Base-by-base conservation (phyloP, 2,329 filamentous ascomycete species). In the Diaporthe citrichinensis region DNA sequence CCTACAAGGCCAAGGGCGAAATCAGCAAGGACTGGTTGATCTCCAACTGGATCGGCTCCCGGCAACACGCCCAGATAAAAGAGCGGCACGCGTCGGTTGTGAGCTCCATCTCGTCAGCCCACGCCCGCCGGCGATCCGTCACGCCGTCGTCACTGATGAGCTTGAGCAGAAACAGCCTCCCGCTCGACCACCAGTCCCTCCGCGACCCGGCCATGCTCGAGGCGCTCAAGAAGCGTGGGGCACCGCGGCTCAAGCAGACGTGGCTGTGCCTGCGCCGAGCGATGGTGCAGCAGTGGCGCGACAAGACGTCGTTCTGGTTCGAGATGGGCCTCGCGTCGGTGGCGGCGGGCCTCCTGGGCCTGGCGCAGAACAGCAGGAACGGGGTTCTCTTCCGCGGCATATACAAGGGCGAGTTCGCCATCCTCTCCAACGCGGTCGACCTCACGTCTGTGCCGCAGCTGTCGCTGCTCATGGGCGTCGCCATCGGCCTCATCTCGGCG, bases 251-350 rank as follows among this genome's bases (percentile, higher is more conserved):
- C 51, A 85, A 85, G 65, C 90, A 92, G 82, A 82, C 85, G 0
- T 88, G 85, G 83, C 87, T 90, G 31, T 91, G 89, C 78, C 84
- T 90, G 53, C 78, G 81, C 3, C 86, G 91, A 3, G 86, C 89
- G 7, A 84, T 91, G 77, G 83, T 89, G 4, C 91, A 92, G 81
- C 90, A 92, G 81, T 88, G 88, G 77, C 89, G 90, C 39, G 83
- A 85, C 46, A 85, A 86, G 71, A 85, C 86, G 0, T 85, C 86
- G 1, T 87, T 91, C 80, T 87, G 85, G 79, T 88, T 90, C 74
- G 90, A 92, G 79, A 86, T 91, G 76, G 86, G 84, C 10, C 85
- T 91, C 49, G 88, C 88, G 7, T 84, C 85, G 0, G 80, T 91
- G 2, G 87, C 89, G 0, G 90, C 90, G 3, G 82, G 86, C 12